These are phyloP conservation scores for Boletus edulis DNA, from an alignment of 768 basidiomycete species.

Conservation along the genomic window DNA sequence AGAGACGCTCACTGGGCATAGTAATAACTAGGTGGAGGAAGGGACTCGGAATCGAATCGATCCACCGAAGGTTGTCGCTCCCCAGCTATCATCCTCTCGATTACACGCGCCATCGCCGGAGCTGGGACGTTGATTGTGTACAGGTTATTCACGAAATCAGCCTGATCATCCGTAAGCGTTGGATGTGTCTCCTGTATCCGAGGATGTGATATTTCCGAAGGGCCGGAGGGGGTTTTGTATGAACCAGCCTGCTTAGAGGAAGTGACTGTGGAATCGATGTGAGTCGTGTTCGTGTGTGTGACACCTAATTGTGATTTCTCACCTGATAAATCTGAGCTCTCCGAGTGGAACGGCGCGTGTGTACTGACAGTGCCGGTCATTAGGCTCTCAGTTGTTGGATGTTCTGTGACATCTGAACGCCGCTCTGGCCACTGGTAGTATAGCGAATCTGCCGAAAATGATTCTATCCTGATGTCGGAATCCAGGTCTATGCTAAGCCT, in stretches of 20 bases:
- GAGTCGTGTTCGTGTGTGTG: not conserved
- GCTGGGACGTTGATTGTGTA: conserved; percentile 15
- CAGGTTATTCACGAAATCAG: conserved; percentile 16
- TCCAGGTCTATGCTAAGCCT: not conserved
- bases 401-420: not conserved
- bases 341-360: not conserved
- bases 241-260: not conserved
- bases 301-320: conserved; percentile 2
- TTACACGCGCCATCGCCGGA: conserved; percentile 14
- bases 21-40: conserved; percentile 15
- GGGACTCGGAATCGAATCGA: conserved; percentile 6
- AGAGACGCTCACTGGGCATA: not conserved
- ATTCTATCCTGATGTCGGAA: not conserved
- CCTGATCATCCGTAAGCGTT: conserved; percentile 17
- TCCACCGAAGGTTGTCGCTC: conserved; percentile 7
- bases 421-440: not conserved
- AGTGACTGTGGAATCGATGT: not conserved
- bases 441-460: not conserved
- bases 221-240: not conserved
- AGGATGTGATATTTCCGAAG: not conserved
- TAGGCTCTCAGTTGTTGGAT: not conserved
- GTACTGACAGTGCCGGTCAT: not conserved
- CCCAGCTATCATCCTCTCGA: conserved; percentile 19
- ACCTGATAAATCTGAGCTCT: not conserved
- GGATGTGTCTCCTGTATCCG: conserved; percentile 8